Conservation (phyloP, 78 protist genomes). For the Guillardia theta region DNA sequence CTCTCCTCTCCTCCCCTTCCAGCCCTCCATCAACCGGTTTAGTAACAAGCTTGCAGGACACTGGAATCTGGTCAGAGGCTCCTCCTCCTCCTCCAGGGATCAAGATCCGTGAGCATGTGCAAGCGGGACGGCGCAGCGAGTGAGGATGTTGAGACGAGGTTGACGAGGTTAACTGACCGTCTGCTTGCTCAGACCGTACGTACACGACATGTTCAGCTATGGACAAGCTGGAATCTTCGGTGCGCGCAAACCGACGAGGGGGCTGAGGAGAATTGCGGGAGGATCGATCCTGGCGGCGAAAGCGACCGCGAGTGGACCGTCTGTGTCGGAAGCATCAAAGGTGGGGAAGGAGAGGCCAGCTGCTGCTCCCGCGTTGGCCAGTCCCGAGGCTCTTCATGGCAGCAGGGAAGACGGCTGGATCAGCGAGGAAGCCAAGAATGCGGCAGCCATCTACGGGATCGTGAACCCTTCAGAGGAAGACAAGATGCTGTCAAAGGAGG, state of each 20-base stretch:
- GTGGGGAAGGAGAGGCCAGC: no score
- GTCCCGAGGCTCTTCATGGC: no score
- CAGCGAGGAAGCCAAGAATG: not conserved
- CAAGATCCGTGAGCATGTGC: not conserved
- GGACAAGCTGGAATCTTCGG: not conserved
- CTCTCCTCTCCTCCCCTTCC: no score
- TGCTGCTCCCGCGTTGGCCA: no score
- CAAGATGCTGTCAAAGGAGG: not conserved
- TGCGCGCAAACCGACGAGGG: not conserved
- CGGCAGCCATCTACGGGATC: not conserved
- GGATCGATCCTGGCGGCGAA: no score
- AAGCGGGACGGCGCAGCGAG: not conserved
- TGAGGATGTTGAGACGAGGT: no score
- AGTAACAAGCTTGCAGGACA: not conserved
- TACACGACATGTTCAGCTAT: not conserved
- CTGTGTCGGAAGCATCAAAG: no score
- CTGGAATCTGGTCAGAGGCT: not conserved
- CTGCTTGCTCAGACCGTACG: no score
- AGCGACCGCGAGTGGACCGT: no score
- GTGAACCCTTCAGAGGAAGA: not conserved
- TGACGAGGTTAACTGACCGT: no score
- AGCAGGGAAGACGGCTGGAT: not conserved
- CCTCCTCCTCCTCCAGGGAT: not conserved
- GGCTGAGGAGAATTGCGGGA: not conserved
- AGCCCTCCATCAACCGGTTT: no score